These are phyloP conservation scores for Lactarius deliciosus DNA, from an alignment of 768 basidiomycete genomes.

Conservation along the genomic window DNA sequence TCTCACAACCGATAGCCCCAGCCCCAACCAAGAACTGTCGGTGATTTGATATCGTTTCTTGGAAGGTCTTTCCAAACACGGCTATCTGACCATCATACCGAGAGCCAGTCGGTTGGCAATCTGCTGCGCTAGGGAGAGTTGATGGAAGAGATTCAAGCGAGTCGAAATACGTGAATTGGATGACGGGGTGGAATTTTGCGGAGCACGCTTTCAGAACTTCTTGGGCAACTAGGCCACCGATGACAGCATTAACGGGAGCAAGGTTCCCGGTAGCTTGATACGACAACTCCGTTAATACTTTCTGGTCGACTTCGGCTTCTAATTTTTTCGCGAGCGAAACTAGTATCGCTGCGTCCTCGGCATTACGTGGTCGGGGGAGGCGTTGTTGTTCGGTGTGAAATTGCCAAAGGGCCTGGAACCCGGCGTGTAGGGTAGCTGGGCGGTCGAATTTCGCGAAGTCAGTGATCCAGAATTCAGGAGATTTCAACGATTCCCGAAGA, in stretches of 20 bases:
- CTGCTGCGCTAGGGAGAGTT: slow-evolving; percentile 71
- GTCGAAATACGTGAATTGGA: slow-evolving; percentile 96
- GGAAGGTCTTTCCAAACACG: slow-evolving; percentile 92
- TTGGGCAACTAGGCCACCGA: slow-evolving; percentile 97
- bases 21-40: slow-evolving; percentile 96
- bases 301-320: slow-evolving; percentile 74
- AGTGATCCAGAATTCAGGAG: slow-evolving; percentile 88
- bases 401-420: slow-evolving; percentile 89
- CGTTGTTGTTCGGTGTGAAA: slow-evolving; percentile 65
- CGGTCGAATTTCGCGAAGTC: slow-evolving; percentile 98
- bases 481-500: slow-evolving; percentile 75
- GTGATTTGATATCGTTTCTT: slow-evolving; percentile 84
- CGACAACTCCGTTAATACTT: slow-evolving; percentile 76
- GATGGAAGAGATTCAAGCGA: slow-evolving; percentile 91
- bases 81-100: slow-evolving; percentile 95
- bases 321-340: slow-evolving; percentile 77
- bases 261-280: slow-evolving; percentile 92
- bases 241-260: slow-evolving; percentile 86
- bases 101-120: slow-evolving; percentile 76
- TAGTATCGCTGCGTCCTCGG: slow-evolving; percentile 72
- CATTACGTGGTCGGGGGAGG: slow-evolving; percentile 80
- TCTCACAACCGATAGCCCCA: slow-evolving; percentile 99
- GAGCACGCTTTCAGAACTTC: slow-evolving; percentile 96
- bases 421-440: slow-evolving; percentile 84
- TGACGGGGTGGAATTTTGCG: slow-evolving; percentile 96